These are phyloP conservation scores for Hyaloscypha variabilis DNA, from an alignment of 495 filamentous ascomycete species.

Conservation along the genomic window DNA sequence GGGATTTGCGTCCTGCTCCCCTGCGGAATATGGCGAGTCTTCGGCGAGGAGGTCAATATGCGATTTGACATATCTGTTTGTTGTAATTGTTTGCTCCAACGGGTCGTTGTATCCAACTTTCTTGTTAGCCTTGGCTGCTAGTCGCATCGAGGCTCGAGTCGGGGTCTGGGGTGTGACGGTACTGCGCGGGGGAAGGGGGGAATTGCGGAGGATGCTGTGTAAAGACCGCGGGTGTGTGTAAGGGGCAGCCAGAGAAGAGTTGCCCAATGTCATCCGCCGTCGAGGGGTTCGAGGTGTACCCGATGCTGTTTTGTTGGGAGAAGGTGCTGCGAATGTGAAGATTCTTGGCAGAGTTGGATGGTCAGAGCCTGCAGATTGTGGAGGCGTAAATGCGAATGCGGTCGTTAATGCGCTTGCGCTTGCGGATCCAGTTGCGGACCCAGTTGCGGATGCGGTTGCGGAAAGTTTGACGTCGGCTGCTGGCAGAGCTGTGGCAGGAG, in stretches of 20 bases:
- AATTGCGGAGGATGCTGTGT: constrained; percentile 78
- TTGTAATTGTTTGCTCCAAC: constrained; percentile 56
- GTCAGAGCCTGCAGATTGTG: constrained; percentile 33
- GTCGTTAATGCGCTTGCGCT: too few relatives aligned
- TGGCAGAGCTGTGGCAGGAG: constrained; percentile 17
- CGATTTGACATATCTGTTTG: constrained; percentile 54
- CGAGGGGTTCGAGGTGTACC: constrained; percentile 38
- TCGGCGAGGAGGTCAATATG: constrained; percentile 57
- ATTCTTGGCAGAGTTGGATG: constrained; percentile 14
- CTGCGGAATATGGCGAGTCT: constrained; percentile 45
- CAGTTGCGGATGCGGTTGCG: constrained; percentile 32
- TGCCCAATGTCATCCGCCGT: constrained; percentile 39
- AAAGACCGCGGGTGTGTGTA: constrained; percentile 69
- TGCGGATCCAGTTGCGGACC: constrained; percentile 32
- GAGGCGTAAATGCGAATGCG: constrained; percentile 34
- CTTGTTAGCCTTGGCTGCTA: constrained; percentile 45
- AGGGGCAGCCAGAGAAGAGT: constrained; percentile 40
- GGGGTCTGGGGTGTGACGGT: constrained; percentile 48
- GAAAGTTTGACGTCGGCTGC: constrained; percentile 13
- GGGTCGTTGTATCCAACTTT: constrained; percentile 58
- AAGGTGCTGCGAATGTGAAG: constrained; percentile 28
- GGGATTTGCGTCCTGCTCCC: too few relatives aligned
- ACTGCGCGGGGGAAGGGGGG: constrained; percentile 57
- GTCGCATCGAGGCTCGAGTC: constrained; percentile 46
- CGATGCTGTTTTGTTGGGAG: constrained; percentile 23